A percentile compares a stretch with the other conserved stretches of the same genome.
These are phyloP conservation scores for Hamamelis virginiana DNA, from an alignment of 164 flowering plant species.

Conservation along the genomic window DNA sequence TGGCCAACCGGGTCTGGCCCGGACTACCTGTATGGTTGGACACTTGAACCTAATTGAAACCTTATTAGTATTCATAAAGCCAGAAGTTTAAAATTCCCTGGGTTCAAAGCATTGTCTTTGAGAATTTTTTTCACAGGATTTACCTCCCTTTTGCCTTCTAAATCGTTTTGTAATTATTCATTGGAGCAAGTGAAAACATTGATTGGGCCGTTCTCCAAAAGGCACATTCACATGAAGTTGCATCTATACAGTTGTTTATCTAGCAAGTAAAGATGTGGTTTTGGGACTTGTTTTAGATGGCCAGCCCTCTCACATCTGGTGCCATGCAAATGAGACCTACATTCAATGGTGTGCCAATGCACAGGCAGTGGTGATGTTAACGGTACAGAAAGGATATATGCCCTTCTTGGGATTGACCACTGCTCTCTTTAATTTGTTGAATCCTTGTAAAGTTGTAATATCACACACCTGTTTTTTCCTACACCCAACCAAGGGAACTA, in stretches of 20 bases:
- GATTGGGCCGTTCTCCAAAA: no score
- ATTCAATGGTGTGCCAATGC: neutral
- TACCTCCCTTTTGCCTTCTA: no score
- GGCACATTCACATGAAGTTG: no score
- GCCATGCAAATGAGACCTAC: neutral
- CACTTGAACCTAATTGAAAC: neutral
- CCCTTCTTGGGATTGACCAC: neutral
- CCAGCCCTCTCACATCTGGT: neutral
- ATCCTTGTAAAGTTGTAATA: neutral
- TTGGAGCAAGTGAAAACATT: no score
- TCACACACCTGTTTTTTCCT: neutral
- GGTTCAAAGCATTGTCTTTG: no score
- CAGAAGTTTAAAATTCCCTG: no score
- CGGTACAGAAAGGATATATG: neutral
- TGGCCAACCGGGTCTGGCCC: neutral
- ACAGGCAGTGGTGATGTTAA: neutral
- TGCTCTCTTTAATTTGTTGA: neutral
- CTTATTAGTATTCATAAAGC: no score
- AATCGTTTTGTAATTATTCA: no score
- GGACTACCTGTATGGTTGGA: neutral
- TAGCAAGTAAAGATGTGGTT: neutral
- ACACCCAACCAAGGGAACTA: neutral
- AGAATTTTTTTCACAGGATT: no score
- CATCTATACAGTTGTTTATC: neutral
- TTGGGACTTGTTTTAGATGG: neutral